Percentiles rank a stretch among this genome's conserved stretches.
phyloP scores from a whole-genome alignment of 2,329 filamentous ascomycete genomes.

The Colletotrichum lupini region DNA sequence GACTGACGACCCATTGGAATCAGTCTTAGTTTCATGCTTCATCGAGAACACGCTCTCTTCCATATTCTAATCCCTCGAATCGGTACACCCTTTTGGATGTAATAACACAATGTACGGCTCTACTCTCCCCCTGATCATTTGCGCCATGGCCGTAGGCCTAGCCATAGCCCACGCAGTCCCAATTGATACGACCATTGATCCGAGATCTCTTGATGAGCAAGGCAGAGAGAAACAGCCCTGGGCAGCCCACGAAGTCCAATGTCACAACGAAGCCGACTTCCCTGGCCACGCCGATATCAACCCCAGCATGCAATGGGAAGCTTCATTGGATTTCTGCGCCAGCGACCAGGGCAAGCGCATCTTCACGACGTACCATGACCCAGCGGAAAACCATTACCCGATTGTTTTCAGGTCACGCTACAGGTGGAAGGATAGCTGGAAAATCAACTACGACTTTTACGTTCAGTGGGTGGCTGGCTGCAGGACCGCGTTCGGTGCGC shows the following conservation, averaged over 20 bases:
- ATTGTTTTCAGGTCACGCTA: not conserved
- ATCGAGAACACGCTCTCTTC: not conserved
- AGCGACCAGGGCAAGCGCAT: not conserved
- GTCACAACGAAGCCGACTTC: conserved; percentile 5
- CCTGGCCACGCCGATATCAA: not conserved
- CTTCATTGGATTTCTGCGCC: not conserved
- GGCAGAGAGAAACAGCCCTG: not conserved
- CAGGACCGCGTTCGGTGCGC: not conserved
- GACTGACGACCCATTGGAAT: not conserved
- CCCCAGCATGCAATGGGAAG: not conserved
- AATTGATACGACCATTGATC: not conserved
- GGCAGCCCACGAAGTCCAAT: not conserved
- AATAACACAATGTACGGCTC: not conserved
- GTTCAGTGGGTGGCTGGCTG: conserved; percentile 2
- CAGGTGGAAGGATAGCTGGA: not conserved
- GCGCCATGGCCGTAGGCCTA: not conserved
- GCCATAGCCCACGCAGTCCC: not conserved
- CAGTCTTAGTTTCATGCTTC: not conserved
- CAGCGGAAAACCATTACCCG: not conserved
- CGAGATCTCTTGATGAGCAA: not conserved
- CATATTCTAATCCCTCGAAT: not conserved
- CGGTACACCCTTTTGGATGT: not conserved
- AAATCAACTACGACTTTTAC: conserved; percentile 13
- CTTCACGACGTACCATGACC: not conserved
- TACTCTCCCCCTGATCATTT: not conserved